Conservation (phyloP, 108 stramenopile genomes). For the Chaetoceros tenuissimus region DNA sequence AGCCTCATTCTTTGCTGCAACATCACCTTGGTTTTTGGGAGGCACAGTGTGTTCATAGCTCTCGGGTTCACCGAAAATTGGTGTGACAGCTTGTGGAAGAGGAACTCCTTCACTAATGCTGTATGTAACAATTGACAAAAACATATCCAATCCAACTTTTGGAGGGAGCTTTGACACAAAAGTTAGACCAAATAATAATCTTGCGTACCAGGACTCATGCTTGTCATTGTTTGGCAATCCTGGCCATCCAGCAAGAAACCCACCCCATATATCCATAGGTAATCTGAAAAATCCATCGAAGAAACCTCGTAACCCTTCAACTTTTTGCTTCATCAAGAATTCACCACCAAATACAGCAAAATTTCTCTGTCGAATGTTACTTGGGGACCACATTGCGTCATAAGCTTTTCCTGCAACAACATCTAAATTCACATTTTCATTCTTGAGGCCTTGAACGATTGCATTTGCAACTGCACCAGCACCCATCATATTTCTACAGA, state of each 20-base stretch:
- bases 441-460: slow-evolving; percentile 33
- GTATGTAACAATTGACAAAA: slow-evolving; percentile 45
- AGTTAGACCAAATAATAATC: slow-evolving; percentile 80
- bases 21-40: slow-evolving; percentile 16
- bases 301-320: slow-evolving; percentile 88
- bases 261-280: slow-evolving; percentile 78
- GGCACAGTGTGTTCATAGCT: slow-evolving; percentile 52
- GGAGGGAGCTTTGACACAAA: slow-evolving; percentile 74
- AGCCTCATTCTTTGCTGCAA: slow-evolving; percentile 70
- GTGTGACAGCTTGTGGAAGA: slow-evolving; percentile 74
- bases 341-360: slow-evolving; percentile 95
- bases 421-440: slow-evolving; percentile 39
- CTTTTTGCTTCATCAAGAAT: slow-evolving; percentile 91
- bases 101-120: slow-evolving; percentile 37
- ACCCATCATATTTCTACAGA: slow-evolving; percentile 69
- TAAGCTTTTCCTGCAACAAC: slow-evolving; percentile 77
- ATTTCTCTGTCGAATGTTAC: slow-evolving; percentile 78
- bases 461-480: slow-evolving; percentile 65
- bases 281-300: slow-evolving; percentile 92
- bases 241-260: slow-evolving; percentile 95
- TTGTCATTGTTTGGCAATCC: slow-evolving; percentile 86
- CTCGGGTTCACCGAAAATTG: slow-evolving; percentile 58
- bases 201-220: slow-evolving; percentile 80
- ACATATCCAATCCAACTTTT: slow-evolving; percentile 61
- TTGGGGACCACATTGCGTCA: slow-evolving; percentile 85